Conservation (phyloP, 2,329 filamentous ascomycete genomes). For the Pseudogymnoascus sp. region DNA sequence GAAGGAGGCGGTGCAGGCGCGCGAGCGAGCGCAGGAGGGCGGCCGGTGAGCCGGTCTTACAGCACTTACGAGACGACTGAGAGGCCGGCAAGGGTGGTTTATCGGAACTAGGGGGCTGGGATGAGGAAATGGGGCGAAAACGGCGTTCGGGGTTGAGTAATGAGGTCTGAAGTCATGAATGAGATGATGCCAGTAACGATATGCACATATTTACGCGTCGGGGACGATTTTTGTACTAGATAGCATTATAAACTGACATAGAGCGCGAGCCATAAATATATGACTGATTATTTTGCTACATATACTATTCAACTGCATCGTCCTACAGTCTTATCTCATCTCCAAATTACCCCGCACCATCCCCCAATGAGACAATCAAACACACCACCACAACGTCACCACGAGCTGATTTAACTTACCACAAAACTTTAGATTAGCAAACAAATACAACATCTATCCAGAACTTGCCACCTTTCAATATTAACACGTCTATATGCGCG, state of each 20-base stretch:
- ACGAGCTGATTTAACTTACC: background rate
- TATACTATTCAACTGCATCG: background rate
- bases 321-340: background rate
- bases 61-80: constrained; percentile 3
- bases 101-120: background rate
- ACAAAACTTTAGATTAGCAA: background rate
- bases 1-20: background rate
- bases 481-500: background rate
- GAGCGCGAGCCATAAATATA: background rate
- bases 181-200: background rate
- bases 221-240: background rate
- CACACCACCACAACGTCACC: constrained; percentile 2
- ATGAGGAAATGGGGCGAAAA: background rate
- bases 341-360: constrained; percentile 8
- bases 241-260: background rate
- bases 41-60: constrained; percentile 1
- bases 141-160: background rate
- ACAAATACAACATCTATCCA: constrained; percentile 1
- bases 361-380: constrained; percentile 2
- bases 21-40: background rate
- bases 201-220: background rate
- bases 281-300: background rate
- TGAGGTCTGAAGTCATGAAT: background rate
- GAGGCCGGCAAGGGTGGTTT: background rate
- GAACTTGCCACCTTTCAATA: background rate